Evolutionary conservation across 2,329 filamentous ascomycete species (phyloP).

Genomic region (Tolypocladium nubicola): DNA sequence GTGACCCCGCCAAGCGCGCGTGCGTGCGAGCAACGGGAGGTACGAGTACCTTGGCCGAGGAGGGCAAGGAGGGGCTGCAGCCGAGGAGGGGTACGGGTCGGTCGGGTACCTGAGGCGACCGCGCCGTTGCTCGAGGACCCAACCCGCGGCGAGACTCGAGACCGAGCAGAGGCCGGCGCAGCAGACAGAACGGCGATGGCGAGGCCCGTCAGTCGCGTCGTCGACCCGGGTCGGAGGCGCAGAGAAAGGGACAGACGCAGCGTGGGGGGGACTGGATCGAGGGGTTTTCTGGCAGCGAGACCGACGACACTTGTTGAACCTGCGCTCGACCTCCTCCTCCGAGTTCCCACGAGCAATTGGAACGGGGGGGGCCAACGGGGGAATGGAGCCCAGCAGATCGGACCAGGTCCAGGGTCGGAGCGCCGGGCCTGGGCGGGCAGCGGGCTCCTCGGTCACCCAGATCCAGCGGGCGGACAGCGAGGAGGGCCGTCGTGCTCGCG

Average conservation of each 20-base stretch:
- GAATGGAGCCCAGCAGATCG: background rate
- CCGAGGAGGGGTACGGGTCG: too few species aligned
- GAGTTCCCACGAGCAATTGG: background rate
- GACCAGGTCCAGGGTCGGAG: background rate
- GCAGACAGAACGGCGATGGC: background rate
- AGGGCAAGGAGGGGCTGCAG: background rate
- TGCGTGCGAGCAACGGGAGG: too few species aligned
- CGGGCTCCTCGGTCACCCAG: background rate
- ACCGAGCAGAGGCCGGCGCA: background rate
- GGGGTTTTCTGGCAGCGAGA: background rate
- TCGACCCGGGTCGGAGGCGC: background rate
- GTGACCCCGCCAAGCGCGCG: background rate
- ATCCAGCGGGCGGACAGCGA: background rate
- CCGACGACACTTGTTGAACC: background rate
- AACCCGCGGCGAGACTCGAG: background rate
- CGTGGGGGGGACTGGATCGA: background rate
- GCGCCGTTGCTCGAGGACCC: background rate
- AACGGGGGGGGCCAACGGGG: background rate
- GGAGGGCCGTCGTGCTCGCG: too few species aligned
- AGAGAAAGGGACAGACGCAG: background rate
- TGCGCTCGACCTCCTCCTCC: background rate
- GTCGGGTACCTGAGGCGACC: background rate
- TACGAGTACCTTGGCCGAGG: too few species aligned
- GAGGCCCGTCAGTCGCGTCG: background rate
- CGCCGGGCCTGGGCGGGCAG: background rate